Percentiles rank a stretch among this genome's conserved stretches.
These are phyloP conservation scores for Cladophialophora carrionii DNA, from an alignment of 2,329 filamentous ascomycete species.

Conservation along the genomic window DNA sequence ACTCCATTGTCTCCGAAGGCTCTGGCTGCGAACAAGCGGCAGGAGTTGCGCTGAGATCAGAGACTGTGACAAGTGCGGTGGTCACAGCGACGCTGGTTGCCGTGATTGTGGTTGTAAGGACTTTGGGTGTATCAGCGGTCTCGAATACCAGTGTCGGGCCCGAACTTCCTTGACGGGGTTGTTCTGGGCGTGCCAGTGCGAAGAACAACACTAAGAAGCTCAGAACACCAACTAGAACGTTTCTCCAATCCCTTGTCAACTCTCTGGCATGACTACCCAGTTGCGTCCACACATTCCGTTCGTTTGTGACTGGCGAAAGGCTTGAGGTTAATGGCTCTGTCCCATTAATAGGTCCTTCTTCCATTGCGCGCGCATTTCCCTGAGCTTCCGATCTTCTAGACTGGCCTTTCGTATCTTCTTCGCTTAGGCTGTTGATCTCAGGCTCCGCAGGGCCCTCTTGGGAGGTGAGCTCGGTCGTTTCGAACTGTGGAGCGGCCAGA, in stretches of 20 bases:
- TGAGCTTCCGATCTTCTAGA: slow-evolving; percentile 25
- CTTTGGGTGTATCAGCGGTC: slow-evolving; percentile 8
- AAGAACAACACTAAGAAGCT: slow-evolving; percentile 51
- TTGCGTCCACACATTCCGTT: slow-evolving; percentile 58
- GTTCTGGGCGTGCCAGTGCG: slow-evolving; percentile 30
- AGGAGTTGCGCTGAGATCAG: not conserved
- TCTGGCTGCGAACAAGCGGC: not conserved
- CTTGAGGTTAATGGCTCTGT: not conserved
- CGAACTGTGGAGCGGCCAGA: slow-evolving; percentile 1
- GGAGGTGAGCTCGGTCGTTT: not conserved
- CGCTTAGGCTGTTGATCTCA: slow-evolving; percentile 21
- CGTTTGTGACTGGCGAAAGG: slow-evolving; percentile 33
- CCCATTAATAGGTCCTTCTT: not conserved
- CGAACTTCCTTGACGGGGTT: not conserved
- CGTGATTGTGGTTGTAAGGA: slow-evolving; percentile 28
- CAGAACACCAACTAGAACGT: slow-evolving; percentile 56
- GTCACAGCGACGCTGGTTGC: slow-evolving; percentile 20
- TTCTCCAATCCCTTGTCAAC: slow-evolving; percentile 57
- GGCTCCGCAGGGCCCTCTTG: not conserved
- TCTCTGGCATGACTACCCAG: slow-evolving; percentile 59
- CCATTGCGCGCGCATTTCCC: slow-evolving; percentile 24
- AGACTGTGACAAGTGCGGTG: slow-evolving; percentile 22
- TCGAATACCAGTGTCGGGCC: not conserved
- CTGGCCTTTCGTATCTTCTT: slow-evolving; percentile 35
- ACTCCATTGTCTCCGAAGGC: not conserved